These are phyloP conservation scores for Verticillium longisporum DNA, from an alignment of 2,329 filamentous ascomycete species.

Conservation along the genomic window DNA sequence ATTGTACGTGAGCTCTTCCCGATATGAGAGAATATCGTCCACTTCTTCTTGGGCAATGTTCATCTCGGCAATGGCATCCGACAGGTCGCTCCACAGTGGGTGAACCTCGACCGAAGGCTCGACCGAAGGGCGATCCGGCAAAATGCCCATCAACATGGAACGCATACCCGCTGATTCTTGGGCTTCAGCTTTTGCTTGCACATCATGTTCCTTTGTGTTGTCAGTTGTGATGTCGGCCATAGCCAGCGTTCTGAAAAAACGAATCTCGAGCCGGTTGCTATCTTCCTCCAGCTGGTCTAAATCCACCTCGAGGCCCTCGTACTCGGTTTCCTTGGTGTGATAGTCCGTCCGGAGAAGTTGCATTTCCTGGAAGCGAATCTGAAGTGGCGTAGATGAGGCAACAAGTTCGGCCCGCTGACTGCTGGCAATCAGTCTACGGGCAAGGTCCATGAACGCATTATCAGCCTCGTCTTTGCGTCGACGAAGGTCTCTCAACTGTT, in stretches of 20 bases:
- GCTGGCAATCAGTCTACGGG: conserved; percentile 28
- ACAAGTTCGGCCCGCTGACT: conserved; percentile 11
- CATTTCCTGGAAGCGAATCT: conserved; percentile 20
- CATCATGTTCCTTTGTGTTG: neutral
- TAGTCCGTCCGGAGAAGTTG: conserved; percentile 30
- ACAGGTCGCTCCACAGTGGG: conserved; percentile 37
- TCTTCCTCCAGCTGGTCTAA: conserved; percentile 28
- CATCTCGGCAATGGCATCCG: conserved; percentile 35
- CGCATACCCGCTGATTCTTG: neutral
- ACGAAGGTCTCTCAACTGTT: conserved; percentile 22
- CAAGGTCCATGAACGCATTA: conserved; percentile 30
- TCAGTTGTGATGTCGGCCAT: neutral
- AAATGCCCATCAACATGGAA: conserved; percentile 25
- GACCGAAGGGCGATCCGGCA: conserved; percentile 23
- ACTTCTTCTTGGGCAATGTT: conserved; percentile 40
- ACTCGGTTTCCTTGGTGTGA: conserved; percentile 25
- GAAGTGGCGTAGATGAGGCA: conserved; percentile 14
- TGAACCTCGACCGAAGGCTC: conserved; percentile 35
- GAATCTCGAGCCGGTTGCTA: conserved; percentile 26
- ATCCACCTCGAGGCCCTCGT: conserved; percentile 26
- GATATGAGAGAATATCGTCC: conserved; percentile 33
- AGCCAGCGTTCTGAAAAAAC: conserved; percentile 29
- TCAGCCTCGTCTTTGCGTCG: conserved; percentile 26
- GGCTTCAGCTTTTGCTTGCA: conserved; percentile 6
- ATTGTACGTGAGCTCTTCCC: conserved; percentile 29